A percentile compares a stretch with the other conserved stretches of the same genome.
These are phyloP conservation scores for Lentinula detonsa DNA, from an alignment of 768 basidiomycete genomes.

Conservation along the genomic window DNA sequence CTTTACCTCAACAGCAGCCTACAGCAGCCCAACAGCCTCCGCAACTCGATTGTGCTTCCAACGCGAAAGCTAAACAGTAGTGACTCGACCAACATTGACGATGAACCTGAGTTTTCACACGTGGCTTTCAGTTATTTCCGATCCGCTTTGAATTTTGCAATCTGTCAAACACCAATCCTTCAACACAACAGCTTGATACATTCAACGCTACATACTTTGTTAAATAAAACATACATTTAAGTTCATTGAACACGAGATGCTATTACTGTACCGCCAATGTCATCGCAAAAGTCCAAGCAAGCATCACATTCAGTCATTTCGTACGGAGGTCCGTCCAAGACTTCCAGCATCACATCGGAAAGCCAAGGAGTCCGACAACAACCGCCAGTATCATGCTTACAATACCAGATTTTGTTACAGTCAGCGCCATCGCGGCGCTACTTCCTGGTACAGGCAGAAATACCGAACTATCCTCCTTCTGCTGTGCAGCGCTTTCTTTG, in stretches of 20 bases:
- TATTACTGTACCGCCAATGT: background rate
- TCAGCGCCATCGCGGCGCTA: constrained; percentile 17
- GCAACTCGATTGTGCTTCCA: background rate
- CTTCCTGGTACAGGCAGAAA: constrained; percentile 58
- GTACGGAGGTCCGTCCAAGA: background rate
- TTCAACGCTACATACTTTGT: background rate
- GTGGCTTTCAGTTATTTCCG: background rate
- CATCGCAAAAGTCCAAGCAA: background rate
- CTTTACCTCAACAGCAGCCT: constrained; percentile 2
- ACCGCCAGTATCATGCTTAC: background rate
- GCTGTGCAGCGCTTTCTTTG: constrained; percentile 65
- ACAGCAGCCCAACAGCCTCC: background rate
- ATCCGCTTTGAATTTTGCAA: no score
- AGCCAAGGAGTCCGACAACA: background rate
- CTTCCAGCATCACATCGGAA: background rate
- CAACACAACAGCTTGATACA: background rate
- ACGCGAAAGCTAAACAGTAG: background rate
- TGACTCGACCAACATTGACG: background rate
- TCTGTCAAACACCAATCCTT: no score
- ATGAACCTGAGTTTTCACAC: background rate
- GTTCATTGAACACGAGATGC: background rate
- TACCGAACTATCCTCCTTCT: constrained; percentile 41
- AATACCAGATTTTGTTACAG: constrained; percentile 5
- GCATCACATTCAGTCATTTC: background rate
- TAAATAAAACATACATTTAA: background rate